Evolutionary conservation across 1,284 basidiomycete species (phyloP), one percentile per base, ranked within the genome.

Genomic region (Rhodotorula sp.): DNA sequence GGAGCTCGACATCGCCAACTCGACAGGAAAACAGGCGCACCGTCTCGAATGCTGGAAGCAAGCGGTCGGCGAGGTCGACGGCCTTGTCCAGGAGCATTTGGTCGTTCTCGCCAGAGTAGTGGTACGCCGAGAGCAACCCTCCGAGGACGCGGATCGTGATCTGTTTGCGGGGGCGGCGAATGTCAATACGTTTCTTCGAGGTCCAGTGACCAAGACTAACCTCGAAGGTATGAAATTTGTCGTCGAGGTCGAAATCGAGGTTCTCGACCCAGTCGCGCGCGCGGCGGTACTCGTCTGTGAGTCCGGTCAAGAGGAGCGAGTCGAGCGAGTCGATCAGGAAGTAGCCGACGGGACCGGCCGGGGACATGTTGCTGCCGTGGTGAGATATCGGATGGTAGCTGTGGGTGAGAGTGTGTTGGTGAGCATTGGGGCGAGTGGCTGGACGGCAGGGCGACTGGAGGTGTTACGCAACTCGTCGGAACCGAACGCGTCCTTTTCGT

Each of bases 191-290:
- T 26, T 7, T 20, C 6, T 45, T 20, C 22, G 3, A 12, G 2
- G 5, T 10, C 15, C 57, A 54, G 37, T 26, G 18, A 6, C 3
- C 26, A 17, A 6, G 17, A 17, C 86, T 62, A 70, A 91, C 92
- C 85, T 98, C 95, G 77, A 98, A 98, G 0, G 91, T 93, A 80
- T 90, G 97, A 80, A 92, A 91, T 26, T 86, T 82, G 18, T 85
- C 93, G 77, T 93, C 88, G 18, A 88, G 84, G 49, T 95, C 89
- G 78, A 96, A 94, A 15, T 84, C 82, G 57, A 97, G 81, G 24
- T 86, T 83, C 37, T 85, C 83, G 26, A 96, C 85, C 94, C 95
- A 97, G 54, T 87, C 79, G 22, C 89, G 83, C 0, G 94, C 91
- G 18, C 90, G 85, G 60, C 83, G 73, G 78, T 93, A 94, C 80